These are phyloP conservation scores for Jaminaea rosea DNA, from an alignment of 1,284 basidiomycete species.

Conservation along the genomic window DNA sequence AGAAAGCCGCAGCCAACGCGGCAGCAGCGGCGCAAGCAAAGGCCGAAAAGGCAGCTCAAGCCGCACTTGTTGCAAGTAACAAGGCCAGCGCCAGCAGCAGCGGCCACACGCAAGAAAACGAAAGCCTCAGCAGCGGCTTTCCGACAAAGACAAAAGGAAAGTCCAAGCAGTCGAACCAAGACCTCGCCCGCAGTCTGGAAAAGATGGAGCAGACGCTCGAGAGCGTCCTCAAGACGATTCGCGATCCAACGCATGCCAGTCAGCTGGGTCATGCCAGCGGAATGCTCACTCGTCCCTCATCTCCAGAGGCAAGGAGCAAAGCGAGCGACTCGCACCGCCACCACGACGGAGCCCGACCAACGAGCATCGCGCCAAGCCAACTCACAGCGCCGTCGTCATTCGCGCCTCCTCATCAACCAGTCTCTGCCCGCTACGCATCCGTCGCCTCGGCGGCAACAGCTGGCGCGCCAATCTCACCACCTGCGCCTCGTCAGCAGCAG, in stretches of 20 bases:
- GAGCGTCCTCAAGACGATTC: constrained; percentile 36
- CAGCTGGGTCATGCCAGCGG: constrained; percentile 16
- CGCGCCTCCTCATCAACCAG: no score
- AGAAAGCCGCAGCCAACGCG: constrained; percentile 19
- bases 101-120: not conserved
- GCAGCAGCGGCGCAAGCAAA: not conserved
- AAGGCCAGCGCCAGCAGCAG: not conserved
- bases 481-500: no score
- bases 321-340: not conserved
- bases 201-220: constrained; percentile 44
- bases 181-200: constrained; percentile 39
- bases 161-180: constrained; percentile 36
- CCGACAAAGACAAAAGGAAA: constrained; percentile 22
- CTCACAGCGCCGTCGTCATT: no score
- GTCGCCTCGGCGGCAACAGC: not conserved
- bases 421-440: no score
- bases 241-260: constrained; percentile 24
- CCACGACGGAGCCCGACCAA: not conserved
- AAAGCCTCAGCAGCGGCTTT: no score
- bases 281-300: constrained; percentile 24
- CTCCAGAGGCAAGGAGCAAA: constrained; percentile 10
- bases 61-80: not conserved
- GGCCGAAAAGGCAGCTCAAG: not conserved
- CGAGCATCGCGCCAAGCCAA: not conserved
- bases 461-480: not conserved